Base-by-base conservation (phyloP, 2,329 filamentous ascomycete species). In the Aspergillus tubingensis region DNA sequence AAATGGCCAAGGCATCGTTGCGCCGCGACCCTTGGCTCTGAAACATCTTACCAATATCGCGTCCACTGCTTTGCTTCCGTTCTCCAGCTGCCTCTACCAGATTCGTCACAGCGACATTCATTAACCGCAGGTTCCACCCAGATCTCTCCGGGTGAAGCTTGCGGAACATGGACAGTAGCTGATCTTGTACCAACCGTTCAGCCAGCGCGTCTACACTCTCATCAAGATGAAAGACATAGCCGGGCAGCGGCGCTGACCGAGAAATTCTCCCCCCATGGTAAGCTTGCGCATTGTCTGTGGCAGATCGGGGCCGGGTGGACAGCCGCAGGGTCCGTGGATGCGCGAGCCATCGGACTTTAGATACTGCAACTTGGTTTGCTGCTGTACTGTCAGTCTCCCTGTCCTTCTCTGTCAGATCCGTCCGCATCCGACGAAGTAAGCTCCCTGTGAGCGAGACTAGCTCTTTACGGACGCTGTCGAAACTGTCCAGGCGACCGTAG, bases 51-150 rank as follows among this genome's bases (percentile, higher is more conserved):
- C 84, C 84, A 66, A 97, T 96, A 69, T 96, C 88, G 64, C 90
- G 83, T 1, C 91, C 91, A n/a, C 78, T 80, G 30, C 83, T 84
- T 8, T 79, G 77, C 60, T 81, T 80, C 30, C 77, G 69, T 62
- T 83, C 81, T 13, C 79, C 79, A 4, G 84, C 86, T 15, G 79
- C 81, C 43, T 83, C 80, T 1, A 83, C 83, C 88, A 98, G 94
- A 72, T 96, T 96, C 13, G 91, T 90, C 7, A 91, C 92, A 49
- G 91, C 93, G 21, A 98, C 80, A 65, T 97, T 98, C 61, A 98
- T 81, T 54, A 98, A 79, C 65, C 90, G 91, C 17, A 97, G 76
- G 66, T 94, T 91, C 90, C 91, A 96, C 2, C 85, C 87, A 8
- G 82, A 79, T 63, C 83, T 85, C 62, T 90, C 87, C 0, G 87